Evolutionary conservation across 1,284 basidiomycete genomes (phyloP).

Genomic region (Microstroma glucosiphilum): DNA sequence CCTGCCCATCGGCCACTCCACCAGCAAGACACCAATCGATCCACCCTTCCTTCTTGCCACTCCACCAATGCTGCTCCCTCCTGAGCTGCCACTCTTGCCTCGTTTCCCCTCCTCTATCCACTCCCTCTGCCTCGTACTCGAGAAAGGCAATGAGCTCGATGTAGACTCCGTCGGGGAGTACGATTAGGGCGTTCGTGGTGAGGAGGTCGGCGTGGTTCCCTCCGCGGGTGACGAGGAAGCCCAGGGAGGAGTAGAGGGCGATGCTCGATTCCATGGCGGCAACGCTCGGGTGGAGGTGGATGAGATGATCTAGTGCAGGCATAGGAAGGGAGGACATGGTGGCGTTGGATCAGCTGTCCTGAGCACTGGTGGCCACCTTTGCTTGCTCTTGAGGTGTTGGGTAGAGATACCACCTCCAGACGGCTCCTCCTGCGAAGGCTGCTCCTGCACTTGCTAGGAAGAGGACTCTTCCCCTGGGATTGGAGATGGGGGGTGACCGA

Average conservation of each 20-base stretch:
- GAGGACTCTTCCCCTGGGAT: not conserved
- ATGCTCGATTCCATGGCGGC: conserved; percentile 21
- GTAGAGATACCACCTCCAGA: not conserved
- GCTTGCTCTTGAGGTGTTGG: not conserved
- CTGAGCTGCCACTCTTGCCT: conserved; percentile 20
- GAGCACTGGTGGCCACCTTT: not conserved
- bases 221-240: conserved; percentile 30
- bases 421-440: not conserved
- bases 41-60: conserved; percentile 24
- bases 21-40: conserved; percentile 33
- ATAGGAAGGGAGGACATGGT: not conserved
- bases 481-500: not conserved
- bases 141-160: conserved; percentile 35
- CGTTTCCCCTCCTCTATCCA: conserved; percentile 15
- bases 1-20: conserved; percentile 19
- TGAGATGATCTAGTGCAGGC: conserved; percentile 34
- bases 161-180: conserved; percentile 33
- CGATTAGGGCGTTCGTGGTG: conserved; percentile 32
- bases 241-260: conserved; percentile 22
- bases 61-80: conserved; percentile 31
- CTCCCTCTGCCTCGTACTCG: conserved; percentile 4
- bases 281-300: conserved; percentile 25
- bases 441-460: conserved; percentile 2
- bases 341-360: not conserved
- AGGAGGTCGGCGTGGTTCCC: conserved; percentile 29